Evolutionary conservation across 192 early-diverging fungal species (phyloP), one percentile per base, ranked within the genome.

Genomic region (Gigaspora rosea): DNA sequence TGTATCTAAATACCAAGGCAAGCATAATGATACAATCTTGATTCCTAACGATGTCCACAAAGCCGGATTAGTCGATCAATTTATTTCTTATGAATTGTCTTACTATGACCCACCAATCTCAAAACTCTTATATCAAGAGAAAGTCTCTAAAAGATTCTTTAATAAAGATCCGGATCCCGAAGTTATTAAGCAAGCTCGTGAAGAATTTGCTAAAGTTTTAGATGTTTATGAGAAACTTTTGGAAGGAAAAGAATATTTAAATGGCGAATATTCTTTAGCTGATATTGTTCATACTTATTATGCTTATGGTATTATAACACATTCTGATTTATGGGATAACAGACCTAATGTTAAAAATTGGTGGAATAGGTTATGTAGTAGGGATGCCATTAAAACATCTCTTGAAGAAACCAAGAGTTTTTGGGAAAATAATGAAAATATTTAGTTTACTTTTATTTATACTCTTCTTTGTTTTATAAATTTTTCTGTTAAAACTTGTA

Each of bases 41-140:
- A 71, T 82, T 32, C 82, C 82, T 22, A 59, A 50, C 15, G 80
- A 82, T 50, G 41, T 68, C 5, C 57, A 82, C 35, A 49, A 82
- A 51, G 48, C 72, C 48, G 76, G 75, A 15, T 18, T 82, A 3
- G 76, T 84, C 11, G 85, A 86, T 9, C 77, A 83, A 66, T 86
- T 49, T 47, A 35, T 73, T 58, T 81, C 80, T n/a, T 58, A 67
- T 27, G 80, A 81, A 64, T 15, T 13, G 2, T 73, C 51, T 41
- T 58, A 79, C 27, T 79, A 15, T 15, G 18, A 36, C 52, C 0
- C 50, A 22, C 46, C 63, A 18, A 8, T 74, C 12, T 18, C 36
- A 22, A 48, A 15, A 5, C 36, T 66, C 5, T 27, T 79, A 22
- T n/a, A 33, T 68, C 57, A 79, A 61, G 33, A 33, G 35, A 16